A percentile compares a stretch with the other conserved stretches of the same genome.
These are phyloP conservation scores for Colletotrichum karsti DNA, from an alignment of 2,329 filamentous ascomycete species.

Conservation along the genomic window DNA sequence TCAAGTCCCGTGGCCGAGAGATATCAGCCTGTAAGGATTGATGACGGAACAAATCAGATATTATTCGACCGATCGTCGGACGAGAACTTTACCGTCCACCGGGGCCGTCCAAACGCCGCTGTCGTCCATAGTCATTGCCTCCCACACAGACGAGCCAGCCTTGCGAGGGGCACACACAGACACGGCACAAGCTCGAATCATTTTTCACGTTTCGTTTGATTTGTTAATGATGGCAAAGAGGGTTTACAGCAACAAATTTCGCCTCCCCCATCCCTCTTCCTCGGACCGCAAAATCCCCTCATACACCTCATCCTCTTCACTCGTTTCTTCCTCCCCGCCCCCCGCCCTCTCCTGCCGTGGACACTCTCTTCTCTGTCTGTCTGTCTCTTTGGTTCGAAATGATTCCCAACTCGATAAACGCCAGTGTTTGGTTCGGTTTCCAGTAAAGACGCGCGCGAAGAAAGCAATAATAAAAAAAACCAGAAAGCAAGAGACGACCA, in stretches of 20 bases:
- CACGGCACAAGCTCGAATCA: background rate
- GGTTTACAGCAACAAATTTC: background rate
- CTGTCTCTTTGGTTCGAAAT: conserved; percentile 11
- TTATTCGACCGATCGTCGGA: background rate
- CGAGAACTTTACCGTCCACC: too few relatives aligned
- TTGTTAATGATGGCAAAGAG: background rate
- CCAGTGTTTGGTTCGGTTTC: conserved; percentile 1
- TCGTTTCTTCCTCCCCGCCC: background rate
- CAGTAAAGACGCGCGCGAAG: background rate
- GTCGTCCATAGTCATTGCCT: too few relatives aligned
- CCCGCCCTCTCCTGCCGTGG: background rate
- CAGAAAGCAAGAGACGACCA: background rate
- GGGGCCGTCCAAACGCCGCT: too few relatives aligned
- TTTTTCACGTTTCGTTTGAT: conserved; percentile 4
- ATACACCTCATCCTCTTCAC: background rate
- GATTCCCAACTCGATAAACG: conserved; percentile 25
- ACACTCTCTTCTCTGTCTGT: background rate
- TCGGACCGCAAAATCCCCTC: too few relatives aligned
- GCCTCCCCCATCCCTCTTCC: too few relatives aligned
- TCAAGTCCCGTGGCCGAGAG: too few relatives aligned
- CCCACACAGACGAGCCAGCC: too few relatives aligned
- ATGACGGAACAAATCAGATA: too few relatives aligned
- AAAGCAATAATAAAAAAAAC: background rate
- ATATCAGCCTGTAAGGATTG: too few relatives aligned
- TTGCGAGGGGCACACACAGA: background rate